Base-by-base conservation (phyloP, 2,329 filamentous ascomycete genomes). In the Chaetomium globosum region DNA sequence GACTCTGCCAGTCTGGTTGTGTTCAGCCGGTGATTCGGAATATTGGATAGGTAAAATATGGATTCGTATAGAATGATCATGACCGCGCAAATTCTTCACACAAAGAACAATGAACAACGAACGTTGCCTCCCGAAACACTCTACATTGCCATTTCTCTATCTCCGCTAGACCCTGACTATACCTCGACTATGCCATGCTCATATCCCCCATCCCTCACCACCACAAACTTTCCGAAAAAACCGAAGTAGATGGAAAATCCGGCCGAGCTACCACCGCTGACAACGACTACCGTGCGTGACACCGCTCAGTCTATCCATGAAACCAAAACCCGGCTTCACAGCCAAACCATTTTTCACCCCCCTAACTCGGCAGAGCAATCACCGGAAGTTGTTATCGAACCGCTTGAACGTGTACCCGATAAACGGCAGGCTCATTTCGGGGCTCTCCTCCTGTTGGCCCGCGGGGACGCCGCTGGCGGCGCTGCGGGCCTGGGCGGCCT, bases 361-460 rank as follows among this genome's bases (percentile, higher is more conserved):
- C 19, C 49, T 19, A 3, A 33, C 21, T 13, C 28, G 10, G 4
- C 48, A 51, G 10, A 30, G 10, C 64, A 62, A 67, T 80, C 76
- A 88, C 73, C 85, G 82, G 77, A 86, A 88, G 81, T 87, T 88
- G 79, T 87, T 87, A 77, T 89, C 87, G 73, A 99, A 99, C 68
- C 95, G 91, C 87, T 98, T 99, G 83, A 97, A 99, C 9, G 95
- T 96, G 79, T 97, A 96, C 43, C 92, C 92, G 73, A 96, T 95
- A 77, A 97, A 99, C 3, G 95, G 95, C 79, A 99, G 80, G 80
- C 91, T 96, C 87, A 97, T 93, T 80, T 97, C 94, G 3, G 93
- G 92, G 69, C 92, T 89, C 76, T 96, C 91, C 71, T 94, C 91
- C 10, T 84, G 82, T 69, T 78, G 77, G 28, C 21, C 48, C 63